Evolutionary conservation across 495 filamentous ascomycete species (phyloP).

Genomic region (Podospora pseudoanserina): DNA sequence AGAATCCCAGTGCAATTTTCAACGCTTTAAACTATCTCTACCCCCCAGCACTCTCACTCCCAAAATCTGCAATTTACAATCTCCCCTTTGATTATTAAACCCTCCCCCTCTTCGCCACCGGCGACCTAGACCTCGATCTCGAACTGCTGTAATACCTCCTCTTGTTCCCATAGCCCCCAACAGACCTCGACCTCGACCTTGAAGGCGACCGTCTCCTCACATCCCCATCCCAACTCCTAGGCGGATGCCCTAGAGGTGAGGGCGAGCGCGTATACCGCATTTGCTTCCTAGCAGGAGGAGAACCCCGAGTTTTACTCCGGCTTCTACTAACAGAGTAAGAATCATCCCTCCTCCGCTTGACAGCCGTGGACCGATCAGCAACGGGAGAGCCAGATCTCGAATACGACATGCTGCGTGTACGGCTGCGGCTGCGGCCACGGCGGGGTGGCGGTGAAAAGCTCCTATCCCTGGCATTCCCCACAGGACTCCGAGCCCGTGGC

Average conservation of each 20-base stretch:
- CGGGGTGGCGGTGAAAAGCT: conserved; percentile 25
- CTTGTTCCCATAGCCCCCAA: conserved; percentile 14
- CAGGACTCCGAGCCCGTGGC: background rate
- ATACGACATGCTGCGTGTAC: conserved; percentile 18
- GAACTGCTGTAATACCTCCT: conserved; percentile 31
- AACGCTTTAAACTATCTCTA: background rate
- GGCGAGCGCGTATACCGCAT: conserved; percentile 15
- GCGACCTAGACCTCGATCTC: conserved; percentile 23
- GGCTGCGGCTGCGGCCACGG: conserved; percentile 4
- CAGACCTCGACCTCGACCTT: conserved; percentile 12
- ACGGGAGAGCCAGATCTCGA: conserved; percentile 19
- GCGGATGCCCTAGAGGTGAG: background rate
- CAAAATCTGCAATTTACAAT: background rate
- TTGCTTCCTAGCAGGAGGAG: conserved; percentile 15
- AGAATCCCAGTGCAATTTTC: background rate
- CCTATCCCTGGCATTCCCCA: conserved; percentile 1
- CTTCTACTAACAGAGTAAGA: conserved; percentile 22
- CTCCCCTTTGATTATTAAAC: conserved; percentile 10
- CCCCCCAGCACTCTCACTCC: background rate
- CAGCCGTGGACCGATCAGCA: conserved; percentile 1
- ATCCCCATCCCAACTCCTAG: background rate
- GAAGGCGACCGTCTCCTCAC: conserved; percentile 13
- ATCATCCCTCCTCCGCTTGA: conserved; percentile 19
- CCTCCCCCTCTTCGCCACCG: conserved; percentile 24
- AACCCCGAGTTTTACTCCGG: background rate